Percentiles rank a stretch among this genome's conserved stretches.
Evolutionary conservation across 2,329 filamentous ascomycete species (phyloP).

Genomic region (Diaporthe batatas): DNA sequence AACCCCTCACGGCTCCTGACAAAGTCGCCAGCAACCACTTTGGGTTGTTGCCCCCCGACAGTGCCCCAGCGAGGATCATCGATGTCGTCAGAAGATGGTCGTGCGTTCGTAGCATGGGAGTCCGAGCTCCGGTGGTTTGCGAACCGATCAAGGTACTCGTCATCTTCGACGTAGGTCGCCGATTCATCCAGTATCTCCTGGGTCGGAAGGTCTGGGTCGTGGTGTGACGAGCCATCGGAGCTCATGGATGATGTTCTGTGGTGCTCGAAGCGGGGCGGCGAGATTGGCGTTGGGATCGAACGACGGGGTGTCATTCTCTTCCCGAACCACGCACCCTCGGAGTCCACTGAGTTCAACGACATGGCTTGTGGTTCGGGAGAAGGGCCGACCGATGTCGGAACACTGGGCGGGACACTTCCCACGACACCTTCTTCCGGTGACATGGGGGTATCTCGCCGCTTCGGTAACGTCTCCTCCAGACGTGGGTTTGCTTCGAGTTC

Average conservation of each 20-base stretch:
- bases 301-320: conserved; percentile 54
- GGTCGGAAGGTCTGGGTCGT: conserved; percentile 62
- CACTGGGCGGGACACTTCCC: conserved; percentile 29
- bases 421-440: conserved; percentile 38
- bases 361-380: conserved; percentile 78
- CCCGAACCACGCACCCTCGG: conserved; percentile 91
- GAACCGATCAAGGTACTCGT: conserved; percentile 78
- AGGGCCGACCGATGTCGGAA: conserved; percentile 50
- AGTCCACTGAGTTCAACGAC: conserved; percentile 94
- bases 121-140: conserved; percentile 49
- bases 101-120: conserved; percentile 52
- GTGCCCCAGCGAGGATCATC: conserved; percentile 65
- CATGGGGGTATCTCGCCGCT: conserved; percentile 42
- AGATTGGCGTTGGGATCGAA: conserved; percentile 51
- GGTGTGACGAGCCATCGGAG: conserved; percentile 54
- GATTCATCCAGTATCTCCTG: conserved; percentile 71
- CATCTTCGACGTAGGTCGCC: conserved; percentile 70
- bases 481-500: conserved; percentile 39
- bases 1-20: conserved; percentile 68
- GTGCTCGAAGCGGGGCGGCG: conserved; percentile 52
- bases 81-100: conserved; percentile 71
- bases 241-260: conserved; percentile 49
- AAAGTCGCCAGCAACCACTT: conserved; percentile 67
- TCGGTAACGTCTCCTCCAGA: conserved; percentile 51
- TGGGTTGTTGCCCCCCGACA: conserved; percentile 60